Base-by-base conservation (phyloP, 176 grass and related monocot species). In the Bromus sterilis region DNA sequence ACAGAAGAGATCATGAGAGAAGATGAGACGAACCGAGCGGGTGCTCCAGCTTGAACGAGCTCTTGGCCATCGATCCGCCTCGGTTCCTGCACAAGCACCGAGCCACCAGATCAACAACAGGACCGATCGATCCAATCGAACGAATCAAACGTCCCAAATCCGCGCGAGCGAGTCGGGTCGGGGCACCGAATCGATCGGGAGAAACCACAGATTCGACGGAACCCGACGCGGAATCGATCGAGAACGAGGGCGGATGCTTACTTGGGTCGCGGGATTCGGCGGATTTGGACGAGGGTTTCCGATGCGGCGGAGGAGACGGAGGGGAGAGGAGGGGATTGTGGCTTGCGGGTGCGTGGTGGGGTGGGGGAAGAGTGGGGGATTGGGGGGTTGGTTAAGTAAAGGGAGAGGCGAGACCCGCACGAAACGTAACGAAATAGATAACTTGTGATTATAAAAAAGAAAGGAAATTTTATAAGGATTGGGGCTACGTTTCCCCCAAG, bases 11-110 rank as follows among this genome's bases (percentile, higher is more conserved):
- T 6, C 16, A 39, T 5, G 64, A 37, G 64, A 37, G 53, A 39
- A 3, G 5, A 30, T 16, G 7, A 16, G 23, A 87, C 95, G 32
- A 43, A 98, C 95, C 96, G 29, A 99, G 89, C 18, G 96, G 93
- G 79, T 99, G 93, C 82, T 99, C 96, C 67, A 93, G 66, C 84
- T 91, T 95, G 93, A 99, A 99, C 79, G 87, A 93, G 89, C 93
- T 99, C 88, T 60, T 99, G 10, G 91, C 93, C 96, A 99, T 95
- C 33, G 66, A 66, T 55, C 79, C 78, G 68, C 87, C 6, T 82
- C 48, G 78, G 80, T 82, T 67, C 73, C 53, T 68, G 4, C 73
- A 75, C 73, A 75, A 21, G 0, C 56, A 67, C 37, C 13, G 9
- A 71, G 12, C 62, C 0, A 30, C 14, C 14, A 30, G 78, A 72